Evolutionary conservation across 2,329 filamentous ascomycete genomes (phyloP), one percentile per base, ranked within the genome.

Genomic region (Fusarium devonianum): DNA sequence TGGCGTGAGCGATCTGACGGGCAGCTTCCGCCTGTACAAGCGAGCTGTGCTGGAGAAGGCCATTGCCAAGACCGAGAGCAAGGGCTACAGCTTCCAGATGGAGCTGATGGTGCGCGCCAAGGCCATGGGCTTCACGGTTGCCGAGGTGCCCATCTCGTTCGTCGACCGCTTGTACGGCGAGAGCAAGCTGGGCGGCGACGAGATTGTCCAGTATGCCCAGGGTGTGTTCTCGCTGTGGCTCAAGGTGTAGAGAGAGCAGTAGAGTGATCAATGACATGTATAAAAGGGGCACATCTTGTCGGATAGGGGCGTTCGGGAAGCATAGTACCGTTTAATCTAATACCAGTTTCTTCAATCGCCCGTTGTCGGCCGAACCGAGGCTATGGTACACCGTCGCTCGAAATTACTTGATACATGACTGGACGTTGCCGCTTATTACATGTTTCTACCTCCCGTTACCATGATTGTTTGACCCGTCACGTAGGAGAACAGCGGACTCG

Each of bases 51-150:
- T 99, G 68, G 84, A 96, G 73, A 92, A 90, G 79, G 91, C 96
- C 49, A 97, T 99, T 66, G 79, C 82, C 68, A 90, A 83, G 74
- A 97, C 92, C 7, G 88, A 97, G 80, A 94, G 90, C 71, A 96
- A 97, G 78, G 94, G 94, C 3, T 99, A 97, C 73, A 93, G 89
- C 29, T 99, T 99, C 81, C 94, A 99, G 84, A 99, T 99, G 94
- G 93, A 97, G 81, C 89, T 99, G 86, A 97, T 97, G 87, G 93
- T 97, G 7, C 83, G 92, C 55, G 94, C 94, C 23, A 97, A 97
- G 84, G 90, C 89, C 12, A 92, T 97, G 90, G 93, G 94, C 1
- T 96, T 85, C 77, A 89, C 87, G 26, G 93, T 99, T 22, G 90
- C 90, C 12, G 94, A 99, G 80, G 93, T 96, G 53, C 94, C 94